A percentile compares a stretch with the other conserved stretches of the same genome.
These are phyloP conservation scores for Aureobasidium musti DNA, from an alignment of 2,329 filamentous ascomycete species.

Conservation along the genomic window DNA sequence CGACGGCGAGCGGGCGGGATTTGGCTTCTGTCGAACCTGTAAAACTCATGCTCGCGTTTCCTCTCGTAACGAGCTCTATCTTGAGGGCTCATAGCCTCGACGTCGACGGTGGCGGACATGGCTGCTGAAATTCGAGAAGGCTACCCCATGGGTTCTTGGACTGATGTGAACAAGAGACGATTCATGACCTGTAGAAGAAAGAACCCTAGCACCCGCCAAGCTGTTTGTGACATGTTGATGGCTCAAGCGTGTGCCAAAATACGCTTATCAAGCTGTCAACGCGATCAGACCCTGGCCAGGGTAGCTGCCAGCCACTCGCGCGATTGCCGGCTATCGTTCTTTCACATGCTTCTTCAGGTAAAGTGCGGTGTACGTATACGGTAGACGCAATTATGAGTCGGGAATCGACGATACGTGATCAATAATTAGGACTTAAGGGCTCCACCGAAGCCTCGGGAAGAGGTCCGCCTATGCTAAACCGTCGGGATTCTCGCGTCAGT, in stretches of 20 bases:
- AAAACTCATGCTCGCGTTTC: constrained; percentile 34
- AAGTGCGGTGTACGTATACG: constrained; percentile 11
- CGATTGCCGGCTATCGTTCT: not conserved
- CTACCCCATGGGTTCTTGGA: constrained; percentile 14
- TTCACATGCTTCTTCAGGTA: constrained; percentile 18
- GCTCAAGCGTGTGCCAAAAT: constrained; percentile 23
- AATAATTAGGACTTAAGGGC: not conserved
- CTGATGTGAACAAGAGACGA: not conserved
- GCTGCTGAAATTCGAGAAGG: not conserved
- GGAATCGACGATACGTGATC: not conserved
- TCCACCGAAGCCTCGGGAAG: not conserved
- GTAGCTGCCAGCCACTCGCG: not conserved
- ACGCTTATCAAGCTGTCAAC: constrained; percentile 19
- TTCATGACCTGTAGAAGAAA: not conserved
- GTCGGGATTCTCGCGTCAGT: constrained; percentile 8
- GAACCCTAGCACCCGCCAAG: constrained; percentile 15
- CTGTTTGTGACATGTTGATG: constrained; percentile 21
- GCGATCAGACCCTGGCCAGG: constrained; percentile 23
- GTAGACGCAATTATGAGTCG: not conserved
- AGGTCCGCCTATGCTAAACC: not conserved
- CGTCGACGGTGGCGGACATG: constrained; percentile 22
- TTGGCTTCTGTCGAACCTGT: constrained; percentile 33
- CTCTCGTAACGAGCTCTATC: constrained; percentile 28
- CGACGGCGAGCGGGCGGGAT: constrained; percentile 34
- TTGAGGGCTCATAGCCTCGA: constrained; percentile 21